Conservation (phyloP, 768 basidiomycete genomes). For the Fomitopsis serialis region DNA sequence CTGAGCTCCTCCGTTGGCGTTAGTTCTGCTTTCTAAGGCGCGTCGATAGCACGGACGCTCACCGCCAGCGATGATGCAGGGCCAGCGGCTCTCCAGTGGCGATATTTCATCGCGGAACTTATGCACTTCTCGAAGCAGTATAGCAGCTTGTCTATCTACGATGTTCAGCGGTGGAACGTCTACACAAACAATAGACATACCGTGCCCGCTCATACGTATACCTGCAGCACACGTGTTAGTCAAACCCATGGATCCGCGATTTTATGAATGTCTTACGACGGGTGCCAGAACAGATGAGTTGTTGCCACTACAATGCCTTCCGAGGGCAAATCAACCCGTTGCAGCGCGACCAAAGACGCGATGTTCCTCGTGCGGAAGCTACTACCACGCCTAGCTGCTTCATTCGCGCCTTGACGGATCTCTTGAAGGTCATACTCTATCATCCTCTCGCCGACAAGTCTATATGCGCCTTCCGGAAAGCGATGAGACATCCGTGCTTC, state of each 20-base stretch:
- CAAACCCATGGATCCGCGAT: background rate
- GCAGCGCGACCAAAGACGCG: slow-evolving; percentile 66
- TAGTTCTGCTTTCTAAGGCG: background rate
- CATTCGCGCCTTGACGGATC: slow-evolving; percentile 35
- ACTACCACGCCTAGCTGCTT: slow-evolving; percentile 38
- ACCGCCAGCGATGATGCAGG: slow-evolving; percentile 85
- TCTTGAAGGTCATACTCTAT: slow-evolving; percentile 68
- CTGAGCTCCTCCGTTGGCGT: slow-evolving; percentile 38
- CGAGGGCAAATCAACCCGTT: slow-evolving; percentile 30
- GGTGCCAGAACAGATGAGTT: slow-evolving; percentile 96
- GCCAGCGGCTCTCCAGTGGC: slow-evolving; percentile 48
- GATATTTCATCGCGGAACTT: slow-evolving; percentile 45
- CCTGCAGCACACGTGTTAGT: slow-evolving; percentile 23
- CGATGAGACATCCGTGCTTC: slow-evolving; percentile 82
- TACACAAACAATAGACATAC: slow-evolving; percentile 25
- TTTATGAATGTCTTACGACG: slow-evolving; percentile 45
- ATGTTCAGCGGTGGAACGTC: background rate
- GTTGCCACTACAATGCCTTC: slow-evolving; percentile 76
- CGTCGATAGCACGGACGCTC: slow-evolving; percentile 11
- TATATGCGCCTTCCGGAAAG: slow-evolving; percentile 55
- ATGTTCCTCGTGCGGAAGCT: slow-evolving; percentile 79
- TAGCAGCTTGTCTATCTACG: slow-evolving; percentile 60
- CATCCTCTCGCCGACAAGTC: slow-evolving; percentile 37
- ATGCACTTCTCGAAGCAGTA: slow-evolving; percentile 62
- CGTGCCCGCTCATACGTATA: slow-evolving; percentile 83